phyloP scores from a whole-genome alignment of 2,329 filamentous ascomycete species.

The Claviceps sp. region DNA sequence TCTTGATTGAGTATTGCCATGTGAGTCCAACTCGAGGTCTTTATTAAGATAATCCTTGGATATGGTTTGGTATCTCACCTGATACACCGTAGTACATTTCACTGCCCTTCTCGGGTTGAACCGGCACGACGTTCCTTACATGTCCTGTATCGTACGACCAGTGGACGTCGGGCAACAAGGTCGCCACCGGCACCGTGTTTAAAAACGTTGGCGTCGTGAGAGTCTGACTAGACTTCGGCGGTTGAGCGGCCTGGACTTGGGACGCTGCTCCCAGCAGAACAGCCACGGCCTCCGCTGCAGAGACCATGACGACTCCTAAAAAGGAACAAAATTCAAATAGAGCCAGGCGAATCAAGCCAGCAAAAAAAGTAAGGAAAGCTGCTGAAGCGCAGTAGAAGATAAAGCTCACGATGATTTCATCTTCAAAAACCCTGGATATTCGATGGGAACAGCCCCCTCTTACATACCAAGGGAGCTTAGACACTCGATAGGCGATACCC shows the following conservation, averaged over 20 bases:
- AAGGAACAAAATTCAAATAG: neutral
- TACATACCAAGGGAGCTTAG: too few species aligned
- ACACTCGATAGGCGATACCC: too few species aligned
- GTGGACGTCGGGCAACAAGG: conserved; percentile 9
- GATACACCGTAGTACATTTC: conserved; percentile 14
- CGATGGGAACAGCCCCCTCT: neutral
- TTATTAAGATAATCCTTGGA: too few species aligned
- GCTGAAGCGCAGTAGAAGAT: neutral
- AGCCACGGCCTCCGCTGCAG: neutral
- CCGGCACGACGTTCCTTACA: conserved; percentile 12
- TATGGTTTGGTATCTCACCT: neutral
- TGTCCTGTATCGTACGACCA: conserved; percentile 13
- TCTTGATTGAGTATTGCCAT: too few species aligned
- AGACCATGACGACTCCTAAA: neutral
- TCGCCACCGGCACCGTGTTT: neutral
- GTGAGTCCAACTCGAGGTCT: too few species aligned
- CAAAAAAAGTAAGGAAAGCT: neutral
- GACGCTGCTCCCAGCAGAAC: conserved; percentile 2
- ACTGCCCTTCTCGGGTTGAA: conserved; percentile 9
- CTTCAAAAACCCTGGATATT: neutral
- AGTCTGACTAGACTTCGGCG: neutral
- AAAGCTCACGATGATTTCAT: too few species aligned
- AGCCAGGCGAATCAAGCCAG: neutral
- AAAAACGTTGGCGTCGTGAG: neutral
- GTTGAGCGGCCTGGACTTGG: neutral